Percentiles rank a stretch among this genome's conserved stretches.
Evolutionary conservation across 148 eudicot genomes (phyloP).

Genomic region (Fagopyrum tataricum): DNA sequence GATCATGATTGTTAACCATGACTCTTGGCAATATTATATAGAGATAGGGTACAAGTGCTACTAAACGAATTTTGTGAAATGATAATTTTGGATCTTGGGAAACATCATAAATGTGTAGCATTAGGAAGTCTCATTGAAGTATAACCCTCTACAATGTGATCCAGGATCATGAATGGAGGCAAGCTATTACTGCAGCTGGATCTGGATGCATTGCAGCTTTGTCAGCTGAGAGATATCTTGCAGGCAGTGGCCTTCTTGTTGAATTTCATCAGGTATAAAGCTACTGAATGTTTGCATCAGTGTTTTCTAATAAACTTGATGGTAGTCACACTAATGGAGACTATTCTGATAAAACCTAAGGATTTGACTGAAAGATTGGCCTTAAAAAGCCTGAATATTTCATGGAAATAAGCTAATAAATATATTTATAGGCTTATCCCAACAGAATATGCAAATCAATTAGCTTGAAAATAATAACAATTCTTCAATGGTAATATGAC

Average conservation of each 20-base stretch:
- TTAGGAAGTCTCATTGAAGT: background rate
- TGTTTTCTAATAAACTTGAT: background rate
- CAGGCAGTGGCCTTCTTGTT: conserved; percentile 69
- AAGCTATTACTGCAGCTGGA: conserved; percentile 98
- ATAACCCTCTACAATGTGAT: background rate
- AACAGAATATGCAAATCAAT: background rate
- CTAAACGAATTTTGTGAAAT: background rate
- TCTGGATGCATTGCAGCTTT: conserved; percentile 98
- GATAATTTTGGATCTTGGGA: background rate
- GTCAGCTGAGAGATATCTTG: conserved; percentile 95
- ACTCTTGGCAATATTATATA: background rate
- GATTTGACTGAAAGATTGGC: background rate
- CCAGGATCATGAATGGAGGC: conserved; percentile 99
- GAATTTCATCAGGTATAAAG: conserved; percentile 92
- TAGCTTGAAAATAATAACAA: background rate
- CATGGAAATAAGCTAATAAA: background rate
- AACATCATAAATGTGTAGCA: background rate
- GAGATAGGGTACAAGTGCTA: background rate
- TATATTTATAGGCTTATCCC: background rate
- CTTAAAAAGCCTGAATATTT: background rate
- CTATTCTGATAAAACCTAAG: background rate
- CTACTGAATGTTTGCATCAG: background rate
- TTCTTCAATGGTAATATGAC: background rate
- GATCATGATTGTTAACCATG: background rate
- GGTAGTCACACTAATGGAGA: background rate